Evolutionary conservation across 257 asterid species (phyloP), one percentile per base, ranked within the genome.

Genomic region (Dorcoceras hygrometricum): DNA sequence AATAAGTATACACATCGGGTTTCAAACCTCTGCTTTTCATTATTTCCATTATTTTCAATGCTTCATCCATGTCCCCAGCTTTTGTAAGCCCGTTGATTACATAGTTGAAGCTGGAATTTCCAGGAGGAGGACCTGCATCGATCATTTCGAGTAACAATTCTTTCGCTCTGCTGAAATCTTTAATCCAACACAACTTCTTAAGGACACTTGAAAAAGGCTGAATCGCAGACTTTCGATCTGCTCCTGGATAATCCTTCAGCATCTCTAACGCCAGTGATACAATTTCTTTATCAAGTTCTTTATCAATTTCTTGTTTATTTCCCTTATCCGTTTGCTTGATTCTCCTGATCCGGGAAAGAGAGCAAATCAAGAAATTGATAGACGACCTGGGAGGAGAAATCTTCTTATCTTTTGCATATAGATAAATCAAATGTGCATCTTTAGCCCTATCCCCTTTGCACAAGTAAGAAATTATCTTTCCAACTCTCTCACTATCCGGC

Each of bases 11-110:
- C 7, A 90, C 77, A 74, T 86, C 98, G 8, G 96, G 96, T 75
- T 87, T 86, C 59, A 93, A 79, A 73, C 99, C 97, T 69, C 95
- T 78, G 58, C 46, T 78, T 84, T 86, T 86, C 91, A 90, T 86
- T 72, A 83, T 57, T 46, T 75, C 76, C 82, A 74, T 62, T 29
- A 79, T 56, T 25, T 76, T 76, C 73, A 28, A 32, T 10, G 99
- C 89, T 74, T 81, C 99, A 39, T 78, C 84, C 83, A 79, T 73
- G 26, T 86, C 86, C 20, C 87, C 92, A 3, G 39, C 67, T 77
- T 85, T 93, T 67, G 89, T 65, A 57, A 89, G 89, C 56, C 84
- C 87, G 12, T 74, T 93, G 51, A 93, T 88, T 8, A 90, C 84
- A 6, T 75, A 71, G 57, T 89, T 89, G 80, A 93, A 93, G 23